Evolutionary conservation across 1,139 yeast genomes (phyloP), one percentile per base, ranked within the genome.

Genomic region (Geotrichum fermentans): DNA sequence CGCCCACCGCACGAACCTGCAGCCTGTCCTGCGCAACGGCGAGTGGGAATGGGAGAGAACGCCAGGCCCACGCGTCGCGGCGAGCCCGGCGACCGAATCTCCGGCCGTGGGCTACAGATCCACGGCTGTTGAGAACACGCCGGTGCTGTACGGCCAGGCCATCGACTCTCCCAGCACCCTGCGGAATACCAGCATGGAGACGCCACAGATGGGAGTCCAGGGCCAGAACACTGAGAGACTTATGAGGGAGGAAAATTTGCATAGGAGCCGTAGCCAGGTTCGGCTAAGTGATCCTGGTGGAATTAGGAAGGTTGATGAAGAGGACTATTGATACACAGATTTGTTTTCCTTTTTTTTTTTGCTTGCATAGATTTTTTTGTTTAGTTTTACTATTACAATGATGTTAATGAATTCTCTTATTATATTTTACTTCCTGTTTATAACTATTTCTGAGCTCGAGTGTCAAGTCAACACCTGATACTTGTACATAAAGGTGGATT

Each of bases 81-180:
- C 17, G 11, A n/a, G n/a, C n/a, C n/a, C n/a, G n/a, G 34, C 10
- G 20, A 28, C 17, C 17, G 20, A 17, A 4, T 29, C 17, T 30
- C 8, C 18, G 10, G 6, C 21, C 2, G 16, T 18, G 11, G 22
- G 22, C 21, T n/a, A 16, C 22, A 3, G 3, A 20, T n/a, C 8
- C 17, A n/a, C 17, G 20, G 20, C 17, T 6, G 8, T 24, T 6
- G 28, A 10, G 8, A 24, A 17, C 24, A 34, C 38, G 10, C 38
- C 38, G 13, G 39, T 36, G 16, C 4, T 36, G 39, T 36, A 36
- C 18, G 46, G 46, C n/a, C 50, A 45, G 16, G 42, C 42, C 4
- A 32, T 40, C 18, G 42, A 39, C 17, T 20, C 29, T 1, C 39
- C 39, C 2, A 6, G 28, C 28, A 24, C 8, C 28, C 6, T 10